Evolutionary conservation across 169 alveolate species (phyloP).

Genomic region (Plasmodium blacklocki): DNA sequence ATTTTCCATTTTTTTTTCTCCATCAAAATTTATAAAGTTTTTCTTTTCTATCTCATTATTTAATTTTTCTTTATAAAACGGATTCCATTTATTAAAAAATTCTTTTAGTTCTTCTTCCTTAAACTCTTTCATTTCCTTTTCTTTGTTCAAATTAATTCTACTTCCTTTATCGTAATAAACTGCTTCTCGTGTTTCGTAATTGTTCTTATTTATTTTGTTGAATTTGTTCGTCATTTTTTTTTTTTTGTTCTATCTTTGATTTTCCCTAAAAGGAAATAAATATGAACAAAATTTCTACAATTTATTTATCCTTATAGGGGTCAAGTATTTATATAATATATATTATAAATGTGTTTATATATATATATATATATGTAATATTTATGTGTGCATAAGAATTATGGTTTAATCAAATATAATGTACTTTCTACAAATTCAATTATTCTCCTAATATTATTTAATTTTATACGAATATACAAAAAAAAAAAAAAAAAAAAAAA

Average conservation of each 20-base stretch:
- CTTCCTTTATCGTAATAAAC: constrained; percentile 22
- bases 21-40: constrained; percentile 44
- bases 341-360: too few relatives aligned
- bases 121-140: constrained; percentile 13
- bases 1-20: constrained; percentile 45
- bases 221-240: constrained; percentile 31
- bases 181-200: constrained; percentile 53
- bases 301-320: too few relatives aligned
- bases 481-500: too few relatives aligned
- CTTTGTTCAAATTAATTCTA: background rate
- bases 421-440: too few relatives aligned
- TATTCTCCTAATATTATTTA: too few relatives aligned
- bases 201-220: constrained; percentile 24
- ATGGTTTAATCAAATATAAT: too few relatives aligned
- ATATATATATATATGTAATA: too few relatives aligned
- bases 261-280: too few relatives aligned
- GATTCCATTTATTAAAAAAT: constrained; percentile 40
- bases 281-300: too few relatives aligned
- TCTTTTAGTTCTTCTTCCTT: constrained; percentile 28
- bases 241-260: background rate
- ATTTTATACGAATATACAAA: too few relatives aligned
- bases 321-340: too few relatives aligned
- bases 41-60: constrained; percentile 32
- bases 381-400: too few relatives aligned
- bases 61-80: constrained; percentile 29